Evolutionary conservation across 1,284 basidiomycete genomes (phyloP).

Genomic region (Heterobasidion annosum): DNA sequence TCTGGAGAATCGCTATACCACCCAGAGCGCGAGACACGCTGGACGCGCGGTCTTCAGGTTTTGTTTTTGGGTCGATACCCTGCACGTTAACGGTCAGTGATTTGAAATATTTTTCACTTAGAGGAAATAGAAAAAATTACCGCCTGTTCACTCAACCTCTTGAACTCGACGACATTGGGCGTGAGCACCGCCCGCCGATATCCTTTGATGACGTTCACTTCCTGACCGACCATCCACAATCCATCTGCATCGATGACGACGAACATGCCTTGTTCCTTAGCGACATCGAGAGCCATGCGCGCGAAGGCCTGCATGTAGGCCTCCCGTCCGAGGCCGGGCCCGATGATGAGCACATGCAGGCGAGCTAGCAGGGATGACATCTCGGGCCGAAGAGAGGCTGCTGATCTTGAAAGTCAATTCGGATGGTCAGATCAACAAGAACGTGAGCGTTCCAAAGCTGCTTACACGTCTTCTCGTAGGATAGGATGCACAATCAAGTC

Average conservation of each 20-base stretch:
- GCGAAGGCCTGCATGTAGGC: constrained; percentile 82
- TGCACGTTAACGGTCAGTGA: constrained; percentile 13
- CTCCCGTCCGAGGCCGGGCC: constrained; percentile 88
- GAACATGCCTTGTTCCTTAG: constrained; percentile 59
- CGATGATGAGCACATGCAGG: constrained; percentile 87
- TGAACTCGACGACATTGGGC: constrained; percentile 94
- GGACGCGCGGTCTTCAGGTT: constrained; percentile 39
- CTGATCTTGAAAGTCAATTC: constrained; percentile 22
- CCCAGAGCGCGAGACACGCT: constrained; percentile 69
- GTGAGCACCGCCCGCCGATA: constrained; percentile 82
- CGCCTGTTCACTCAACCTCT: constrained; percentile 68
- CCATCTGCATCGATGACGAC: constrained; percentile 93
- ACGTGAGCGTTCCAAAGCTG: not conserved
- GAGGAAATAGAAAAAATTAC: constrained; percentile 28
- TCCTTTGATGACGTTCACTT: constrained; percentile 68
- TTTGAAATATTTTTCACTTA: not conserved
- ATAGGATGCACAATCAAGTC: constrained; percentile 96
- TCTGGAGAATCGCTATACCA: constrained; percentile 89
- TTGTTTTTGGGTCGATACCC: constrained; percentile 44
- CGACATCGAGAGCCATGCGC: constrained; percentile 40
- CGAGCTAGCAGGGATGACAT: constrained; percentile 72
- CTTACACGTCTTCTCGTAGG: constrained; percentile 47
- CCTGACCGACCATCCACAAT: constrained; percentile 71
- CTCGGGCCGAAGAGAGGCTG: constrained; percentile 42
- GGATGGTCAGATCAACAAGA: not conserved